These are phyloP conservation scores for Saccharomyces jurei DNA, from an alignment of 805 yeast genomes.

Conservation along the genomic window DNA sequence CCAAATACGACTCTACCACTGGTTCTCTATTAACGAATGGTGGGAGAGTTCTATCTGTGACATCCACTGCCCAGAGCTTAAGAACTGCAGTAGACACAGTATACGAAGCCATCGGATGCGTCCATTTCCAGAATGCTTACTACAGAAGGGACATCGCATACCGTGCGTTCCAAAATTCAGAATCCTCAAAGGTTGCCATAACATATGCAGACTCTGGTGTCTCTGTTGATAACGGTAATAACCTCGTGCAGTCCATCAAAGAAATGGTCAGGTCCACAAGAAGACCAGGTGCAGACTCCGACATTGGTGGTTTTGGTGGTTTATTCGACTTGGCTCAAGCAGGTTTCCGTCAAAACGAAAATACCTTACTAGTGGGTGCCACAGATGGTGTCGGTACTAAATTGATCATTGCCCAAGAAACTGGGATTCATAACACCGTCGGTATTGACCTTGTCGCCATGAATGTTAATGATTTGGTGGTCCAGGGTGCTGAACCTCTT, in stretches of 20 bases:
- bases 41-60: constrained; percentile 93
- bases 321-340: constrained; percentile 82
- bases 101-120: constrained; percentile 72
- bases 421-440: constrained; percentile 89
- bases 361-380: constrained; percentile 87
- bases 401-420: constrained; percentile 84
- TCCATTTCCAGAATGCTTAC: constrained; percentile 67
- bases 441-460: constrained; percentile 98
- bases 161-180: constrained; percentile 70
- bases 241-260: constrained; percentile 83
- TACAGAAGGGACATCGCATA: constrained; percentile 92
- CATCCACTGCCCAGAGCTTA: constrained; percentile 72
- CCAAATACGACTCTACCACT: constrained; percentile 39
- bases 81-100: constrained; percentile 80
- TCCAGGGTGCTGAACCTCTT: constrained; percentile 98
- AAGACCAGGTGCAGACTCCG: constrained; percentile 94
- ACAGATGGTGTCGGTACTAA: constrained; percentile 99
- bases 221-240: constrained; percentile 91
- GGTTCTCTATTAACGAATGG: constrained; percentile 77
- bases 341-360: constrained; percentile 60
- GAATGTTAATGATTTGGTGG: constrained; percentile 96
- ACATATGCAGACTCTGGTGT: constrained; percentile 97
- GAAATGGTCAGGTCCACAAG: constrained; percentile 84
- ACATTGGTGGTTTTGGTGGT: constrained; percentile 98
- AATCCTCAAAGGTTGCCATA: constrained; percentile 32